Conservation (phyloP, 768 basidiomycete genomes). For the Hericium erinaceus region DNA sequence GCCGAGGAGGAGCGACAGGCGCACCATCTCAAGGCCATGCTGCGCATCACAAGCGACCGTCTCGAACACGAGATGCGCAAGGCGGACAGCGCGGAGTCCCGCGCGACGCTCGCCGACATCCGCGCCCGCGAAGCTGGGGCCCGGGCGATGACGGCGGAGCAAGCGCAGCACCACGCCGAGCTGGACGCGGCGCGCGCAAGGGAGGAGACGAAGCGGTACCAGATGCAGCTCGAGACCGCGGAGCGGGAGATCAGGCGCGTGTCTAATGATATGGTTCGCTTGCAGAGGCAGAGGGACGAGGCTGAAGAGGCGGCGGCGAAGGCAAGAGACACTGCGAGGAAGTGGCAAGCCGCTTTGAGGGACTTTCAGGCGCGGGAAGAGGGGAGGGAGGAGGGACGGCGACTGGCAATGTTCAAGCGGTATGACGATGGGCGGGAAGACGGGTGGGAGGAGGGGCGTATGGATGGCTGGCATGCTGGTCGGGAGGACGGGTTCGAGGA, state of each 20-base stretch:
- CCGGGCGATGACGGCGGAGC: conserved; percentile 5
- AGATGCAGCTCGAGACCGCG: conserved; percentile 13
- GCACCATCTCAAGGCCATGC: conserved; percentile 12
- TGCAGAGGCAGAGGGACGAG: conserved; percentile 12
- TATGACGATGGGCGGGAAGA: conserved; percentile 14
- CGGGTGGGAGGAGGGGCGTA: conserved; percentile 12
- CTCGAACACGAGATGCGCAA: conserved; percentile 11
- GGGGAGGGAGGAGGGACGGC: conserved; percentile 11
- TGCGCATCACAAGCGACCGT: conserved; percentile 11
- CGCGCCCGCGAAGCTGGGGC: conserved; percentile 6
- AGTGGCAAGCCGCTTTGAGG: conserved; percentile 11
- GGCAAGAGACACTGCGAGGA: conserved; percentile 12
- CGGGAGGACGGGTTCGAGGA: conserved; percentile 10
- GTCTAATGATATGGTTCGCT: conserved; percentile 8
- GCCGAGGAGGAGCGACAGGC: conserved; percentile 15
- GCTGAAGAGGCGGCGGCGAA: conserved; percentile 12
- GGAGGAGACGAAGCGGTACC: conserved; percentile 13
- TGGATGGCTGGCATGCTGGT: conserved; percentile 9
- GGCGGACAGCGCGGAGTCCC: conserved; percentile 13
- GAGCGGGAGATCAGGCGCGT: conserved; percentile 13
- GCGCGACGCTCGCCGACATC: conserved; percentile 12
- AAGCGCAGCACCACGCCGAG: conserved; percentile 11
- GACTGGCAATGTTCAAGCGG: conserved; percentile 8
- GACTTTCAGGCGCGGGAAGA: conserved; percentile 12
- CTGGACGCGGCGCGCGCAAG: conserved; percentile 12